phyloP scores from a whole-genome alignment of 2,329 filamentous ascomycete species.

The Raffaelea deltoideospora region DNA sequence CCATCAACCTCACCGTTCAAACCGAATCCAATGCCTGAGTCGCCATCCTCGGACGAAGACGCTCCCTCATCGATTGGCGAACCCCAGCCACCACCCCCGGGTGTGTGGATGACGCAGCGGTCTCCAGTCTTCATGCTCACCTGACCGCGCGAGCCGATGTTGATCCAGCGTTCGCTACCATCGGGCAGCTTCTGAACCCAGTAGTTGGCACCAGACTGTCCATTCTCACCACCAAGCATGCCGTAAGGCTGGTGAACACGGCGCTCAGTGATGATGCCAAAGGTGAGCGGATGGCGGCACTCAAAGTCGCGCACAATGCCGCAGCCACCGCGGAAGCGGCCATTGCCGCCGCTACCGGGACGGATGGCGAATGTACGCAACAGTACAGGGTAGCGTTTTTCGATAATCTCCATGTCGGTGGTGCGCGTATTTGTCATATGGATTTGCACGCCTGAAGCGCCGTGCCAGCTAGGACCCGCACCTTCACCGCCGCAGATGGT shows the following conservation, averaged over 20 bases:
- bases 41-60: background rate
- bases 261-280: constrained; percentile 63
- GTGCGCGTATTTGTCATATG: constrained; percentile 82
- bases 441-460: constrained; percentile 60
- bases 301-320: constrained; percentile 68
- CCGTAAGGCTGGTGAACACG: constrained; percentile 68
- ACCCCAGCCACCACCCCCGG: constrained; percentile 68
- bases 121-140: constrained; percentile 62
- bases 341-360: constrained; percentile 44
- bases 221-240: constrained; percentile 67
- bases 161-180: constrained; percentile 31
- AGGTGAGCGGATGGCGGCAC: constrained; percentile 61
- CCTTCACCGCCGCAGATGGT: constrained; percentile 67
- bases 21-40: background rate
- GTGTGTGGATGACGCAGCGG: constrained; percentile 63
- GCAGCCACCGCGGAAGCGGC: constrained; percentile 53
- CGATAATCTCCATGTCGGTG: constrained; percentile 65
- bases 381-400: constrained; percentile 59
- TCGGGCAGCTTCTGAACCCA: constrained; percentile 49
- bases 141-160: constrained; percentile 64
- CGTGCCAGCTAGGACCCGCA: constrained; percentile 57
- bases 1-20: background rate
- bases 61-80: constrained; percentile 28
- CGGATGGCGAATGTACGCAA: constrained; percentile 55
- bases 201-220: constrained; percentile 62